These are phyloP conservation scores for Penicillium palitans DNA, from an alignment of 2,329 filamentous ascomycete species.

Conservation along the genomic window DNA sequence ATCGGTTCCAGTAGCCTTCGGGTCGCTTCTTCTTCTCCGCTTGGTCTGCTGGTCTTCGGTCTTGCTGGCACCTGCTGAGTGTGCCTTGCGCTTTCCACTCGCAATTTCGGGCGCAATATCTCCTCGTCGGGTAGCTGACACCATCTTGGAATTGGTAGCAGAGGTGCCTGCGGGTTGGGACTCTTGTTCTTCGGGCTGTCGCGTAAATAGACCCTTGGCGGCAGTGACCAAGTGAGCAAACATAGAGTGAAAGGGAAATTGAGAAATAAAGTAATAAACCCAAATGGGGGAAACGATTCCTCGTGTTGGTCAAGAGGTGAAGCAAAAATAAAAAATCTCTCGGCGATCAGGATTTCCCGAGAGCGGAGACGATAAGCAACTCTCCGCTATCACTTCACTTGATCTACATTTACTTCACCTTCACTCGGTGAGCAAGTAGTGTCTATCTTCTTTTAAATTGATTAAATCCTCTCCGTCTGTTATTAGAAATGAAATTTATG, in stretches of 20 bases:
- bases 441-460: neutral
- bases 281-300: slow-evolving; percentile 5
- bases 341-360: slow-evolving; percentile 28
- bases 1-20: slow-evolving; percentile 22
- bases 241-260: slow-evolving; percentile 34
- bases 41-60: slow-evolving; percentile 33
- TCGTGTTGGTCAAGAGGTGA: slow-evolving; percentile 10
- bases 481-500: neutral
- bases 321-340: slow-evolving; percentile 28
- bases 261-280: slow-evolving; percentile 3
- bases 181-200: slow-evolving; percentile 26
- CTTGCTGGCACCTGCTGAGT: slow-evolving; percentile 22
- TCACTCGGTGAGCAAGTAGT: neutral
- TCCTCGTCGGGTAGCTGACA: slow-evolving; percentile 35
- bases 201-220: slow-evolving; percentile 44
- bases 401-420: neutral
- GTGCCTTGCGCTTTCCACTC: slow-evolving; percentile 39
- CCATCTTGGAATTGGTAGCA: slow-evolving; percentile 35
- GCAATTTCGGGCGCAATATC: slow-evolving; percentile 22
- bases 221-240: slow-evolving; percentile 45
- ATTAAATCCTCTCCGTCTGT: neutral
- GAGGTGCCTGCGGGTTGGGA: slow-evolving; percentile 15
- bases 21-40: slow-evolving; percentile 35
- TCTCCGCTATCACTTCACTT: slow-evolving; percentile 7
- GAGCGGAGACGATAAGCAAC: slow-evolving; percentile 18